These are phyloP conservation scores for Discostella stelligeroides DNA, from an alignment of 108 stramenopile genomes.

Conservation along the genomic window DNA sequence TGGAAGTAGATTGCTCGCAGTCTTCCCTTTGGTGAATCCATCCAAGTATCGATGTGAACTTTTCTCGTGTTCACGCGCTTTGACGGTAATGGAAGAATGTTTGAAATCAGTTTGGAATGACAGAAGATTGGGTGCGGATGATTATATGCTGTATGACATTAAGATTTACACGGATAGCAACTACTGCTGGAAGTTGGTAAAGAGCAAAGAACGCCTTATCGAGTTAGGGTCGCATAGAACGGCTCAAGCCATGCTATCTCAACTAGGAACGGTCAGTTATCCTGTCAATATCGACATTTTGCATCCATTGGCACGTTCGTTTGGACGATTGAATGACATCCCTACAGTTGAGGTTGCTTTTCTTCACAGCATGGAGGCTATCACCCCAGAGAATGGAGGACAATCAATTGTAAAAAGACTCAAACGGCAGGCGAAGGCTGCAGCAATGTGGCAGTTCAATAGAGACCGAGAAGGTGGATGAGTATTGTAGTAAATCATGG, in stretches of 20 bases:
- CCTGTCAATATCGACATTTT: conserved; percentile 53
- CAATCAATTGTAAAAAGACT: conserved; percentile 18
- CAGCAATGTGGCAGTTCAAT: conserved; percentile 49
- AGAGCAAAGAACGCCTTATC: conserved; percentile 31
- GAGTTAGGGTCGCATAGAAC: conserved; percentile 35
- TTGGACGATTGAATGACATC: conserved; percentile 45
- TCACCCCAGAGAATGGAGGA: conserved; percentile 6
- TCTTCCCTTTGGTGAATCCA: conserved; percentile 51
- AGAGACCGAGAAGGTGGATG: conserved; percentile 7
- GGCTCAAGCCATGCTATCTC: conserved; percentile 40
- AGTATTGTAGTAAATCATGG: too few species aligned
- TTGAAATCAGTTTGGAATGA: conserved; percentile 14
- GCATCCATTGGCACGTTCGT: conserved; percentile 52
- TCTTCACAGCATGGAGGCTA: conserved; percentile 31
- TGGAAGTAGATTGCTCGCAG: conserved; percentile 19
- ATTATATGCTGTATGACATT: conserved; percentile 27
- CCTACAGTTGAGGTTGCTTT: conserved; percentile 32
- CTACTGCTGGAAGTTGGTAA: conserved; percentile 51
- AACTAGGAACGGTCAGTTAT: conserved; percentile 15
- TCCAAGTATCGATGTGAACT: conserved; percentile 54
- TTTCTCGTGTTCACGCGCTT: conserved; percentile 46
- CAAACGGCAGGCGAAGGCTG: conserved; percentile 26
- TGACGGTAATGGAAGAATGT: conserved; percentile 43
- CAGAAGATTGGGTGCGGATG: neutral
- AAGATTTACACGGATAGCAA: conserved; percentile 55